Evolutionary conservation across 2,329 filamentous ascomycete species (phyloP).

Genomic region (Calonectria hawksworthii): DNA sequence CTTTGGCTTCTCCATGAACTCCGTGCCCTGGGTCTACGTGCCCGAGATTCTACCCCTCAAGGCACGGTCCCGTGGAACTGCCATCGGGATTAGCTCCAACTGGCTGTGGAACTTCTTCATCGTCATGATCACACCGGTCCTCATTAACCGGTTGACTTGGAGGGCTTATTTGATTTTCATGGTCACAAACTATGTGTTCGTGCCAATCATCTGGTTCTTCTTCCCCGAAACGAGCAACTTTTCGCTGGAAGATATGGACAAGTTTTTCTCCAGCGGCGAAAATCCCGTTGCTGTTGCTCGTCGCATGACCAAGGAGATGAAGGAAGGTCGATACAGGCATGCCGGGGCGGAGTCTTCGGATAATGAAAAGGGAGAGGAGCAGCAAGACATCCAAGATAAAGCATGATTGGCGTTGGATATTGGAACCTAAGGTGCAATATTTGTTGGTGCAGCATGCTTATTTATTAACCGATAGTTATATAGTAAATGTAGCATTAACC

Average conservation of each 20-base stretch:
- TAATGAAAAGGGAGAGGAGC: conserved; percentile 25
- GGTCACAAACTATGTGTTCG: conserved; percentile 59
- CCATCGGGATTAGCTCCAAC: conserved; percentile 44
- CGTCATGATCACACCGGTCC: conserved; percentile 65
- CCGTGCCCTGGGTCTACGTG: conserved; percentile 35
- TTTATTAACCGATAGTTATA: background rate
- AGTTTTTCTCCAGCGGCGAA: conserved; percentile 33
- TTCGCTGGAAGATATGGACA: conserved; percentile 65
- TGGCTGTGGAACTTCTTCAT: conserved; percentile 56
- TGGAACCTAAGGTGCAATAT: background rate
- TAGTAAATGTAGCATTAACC: background rate
- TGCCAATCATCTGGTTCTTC: conserved; percentile 59
- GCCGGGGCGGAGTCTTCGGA: conserved; percentile 25
- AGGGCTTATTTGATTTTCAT: conserved; percentile 67
- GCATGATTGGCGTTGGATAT: background rate
- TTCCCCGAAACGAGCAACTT: conserved; percentile 67
- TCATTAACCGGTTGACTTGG: conserved; percentile 62
- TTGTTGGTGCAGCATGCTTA: background rate
- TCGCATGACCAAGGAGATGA: conserved; percentile 30
- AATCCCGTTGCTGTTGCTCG: conserved; percentile 22
- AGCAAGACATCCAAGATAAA: conserved; percentile 14
- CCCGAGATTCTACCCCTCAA: conserved; percentile 35
- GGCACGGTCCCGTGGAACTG: conserved; percentile 29
- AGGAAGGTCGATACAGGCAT: conserved; percentile 19
- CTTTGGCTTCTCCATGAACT: conserved; percentile 35